Evolutionary conservation across 805 yeast genomes (phyloP).

Genomic region (Candida qinlingensis): DNA sequence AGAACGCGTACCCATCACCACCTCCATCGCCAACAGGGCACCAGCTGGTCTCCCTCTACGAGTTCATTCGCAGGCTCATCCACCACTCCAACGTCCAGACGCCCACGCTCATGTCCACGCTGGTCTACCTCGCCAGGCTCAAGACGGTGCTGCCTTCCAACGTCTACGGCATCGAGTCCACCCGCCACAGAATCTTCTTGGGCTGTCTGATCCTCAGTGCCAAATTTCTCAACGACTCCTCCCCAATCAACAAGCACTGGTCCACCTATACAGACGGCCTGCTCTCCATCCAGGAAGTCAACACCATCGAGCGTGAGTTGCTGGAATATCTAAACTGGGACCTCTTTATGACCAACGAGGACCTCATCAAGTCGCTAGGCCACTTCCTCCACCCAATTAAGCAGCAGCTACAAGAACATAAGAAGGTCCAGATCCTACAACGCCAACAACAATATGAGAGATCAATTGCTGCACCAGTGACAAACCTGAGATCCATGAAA

Average conservation of each 20-base stretch:
- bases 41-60: slow-evolving; percentile 34
- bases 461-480: slow-evolving; percentile 1
- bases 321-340: slow-evolving; percentile 83
- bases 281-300: slow-evolving; percentile 70
- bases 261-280: slow-evolving; percentile 86
- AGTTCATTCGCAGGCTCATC: slow-evolving; percentile 70
- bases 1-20: slow-evolving; percentile 31
- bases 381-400: slow-evolving; percentile 78
- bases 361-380: slow-evolving; percentile 61
- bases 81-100: slow-evolving; percentile 87
- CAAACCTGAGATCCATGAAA: slow-evolving; percentile 12
- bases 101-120: slow-evolving; percentile 89
- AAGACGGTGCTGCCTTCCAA: slow-evolving; percentile 76
- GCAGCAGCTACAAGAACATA: slow-evolving; percentile 23
- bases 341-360: slow-evolving; percentile 62
- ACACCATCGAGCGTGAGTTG: slow-evolving; percentile 86
- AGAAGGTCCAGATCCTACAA: slow-evolving; percentile 22
- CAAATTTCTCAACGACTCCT: slow-evolving; percentile 85
- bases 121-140: slow-evolving; percentile 76
- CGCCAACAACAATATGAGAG: slow-evolving; percentile 20
- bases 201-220: slow-evolving; percentile 91
- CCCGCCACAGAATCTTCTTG: slow-evolving; percentile 87
- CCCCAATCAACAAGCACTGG: slow-evolving; percentile 97
- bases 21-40: slow-evolving; percentile 31
- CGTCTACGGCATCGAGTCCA: slow-evolving; percentile 88